These are phyloP conservation scores for Penicillium flavigenum DNA, from an alignment of 495 filamentous ascomycete species.

Conservation along the genomic window DNA sequence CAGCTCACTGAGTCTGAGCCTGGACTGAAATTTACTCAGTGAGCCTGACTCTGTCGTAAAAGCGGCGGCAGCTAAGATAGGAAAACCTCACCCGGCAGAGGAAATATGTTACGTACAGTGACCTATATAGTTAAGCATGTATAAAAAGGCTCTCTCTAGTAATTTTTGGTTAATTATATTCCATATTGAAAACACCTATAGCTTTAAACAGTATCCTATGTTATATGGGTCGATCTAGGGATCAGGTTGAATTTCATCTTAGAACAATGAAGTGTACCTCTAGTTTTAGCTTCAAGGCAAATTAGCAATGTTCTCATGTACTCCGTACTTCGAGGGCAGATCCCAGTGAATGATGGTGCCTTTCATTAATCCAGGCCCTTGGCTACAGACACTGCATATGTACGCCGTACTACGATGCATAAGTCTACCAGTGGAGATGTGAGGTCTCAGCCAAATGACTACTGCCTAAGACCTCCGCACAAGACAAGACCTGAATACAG, in stretches of 20 bases:
- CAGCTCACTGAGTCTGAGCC: conserved; percentile 4
- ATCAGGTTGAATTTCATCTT: not conserved
- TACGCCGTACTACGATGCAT: not conserved
- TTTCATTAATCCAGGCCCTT: not conserved
- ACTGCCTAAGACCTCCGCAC: too few relatives aligned
- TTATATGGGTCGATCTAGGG: not conserved
- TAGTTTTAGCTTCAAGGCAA: not conserved
- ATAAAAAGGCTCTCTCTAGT: too few relatives aligned
- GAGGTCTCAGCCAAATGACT: too few relatives aligned
- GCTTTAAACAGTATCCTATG: not conserved
- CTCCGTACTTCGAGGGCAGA: too few relatives aligned
- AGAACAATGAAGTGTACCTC: not conserved
- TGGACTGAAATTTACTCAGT: conserved; percentile 27
- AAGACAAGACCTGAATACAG: too few relatives aligned
- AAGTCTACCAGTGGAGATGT: not conserved
- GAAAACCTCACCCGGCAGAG: too few relatives aligned
- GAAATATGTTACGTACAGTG: too few relatives aligned
- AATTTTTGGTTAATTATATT: not conserved
- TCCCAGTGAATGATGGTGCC: not conserved
- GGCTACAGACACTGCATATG: not conserved
- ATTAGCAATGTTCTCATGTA: not conserved
- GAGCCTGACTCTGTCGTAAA: conserved; percentile 28
- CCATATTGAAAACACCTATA: too few relatives aligned
- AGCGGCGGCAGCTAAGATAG: conserved; percentile 26
- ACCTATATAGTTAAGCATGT: too few relatives aligned